Percentiles rank a stretch among this genome's conserved stretches.
These are phyloP conservation scores for Yamadazyma philogaea DNA, from an alignment of 805 yeast genomes.

Conservation along the genomic window DNA sequence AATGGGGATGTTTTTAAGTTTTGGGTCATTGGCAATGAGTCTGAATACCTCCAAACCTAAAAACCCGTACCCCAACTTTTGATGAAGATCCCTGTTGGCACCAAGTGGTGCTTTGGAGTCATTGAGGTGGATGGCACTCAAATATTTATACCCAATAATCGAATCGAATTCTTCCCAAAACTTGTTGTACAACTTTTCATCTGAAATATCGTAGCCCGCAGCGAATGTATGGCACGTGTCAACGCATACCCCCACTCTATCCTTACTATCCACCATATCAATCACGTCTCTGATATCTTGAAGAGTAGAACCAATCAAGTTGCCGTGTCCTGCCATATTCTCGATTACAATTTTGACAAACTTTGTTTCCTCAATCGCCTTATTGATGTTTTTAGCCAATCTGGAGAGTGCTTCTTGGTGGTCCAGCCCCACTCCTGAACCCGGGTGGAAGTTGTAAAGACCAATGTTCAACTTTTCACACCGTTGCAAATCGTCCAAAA, in stretches of 20 bases:
- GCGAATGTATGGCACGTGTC: slow-evolving; percentile 97
- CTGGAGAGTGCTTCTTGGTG: slow-evolving; percentile 60
- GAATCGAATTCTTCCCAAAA: slow-evolving; percentile 80
- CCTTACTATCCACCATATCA: slow-evolving; percentile 71
- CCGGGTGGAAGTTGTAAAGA: slow-evolving; percentile 89
- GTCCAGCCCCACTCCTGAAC: slow-evolving; percentile 74
- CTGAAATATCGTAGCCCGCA: slow-evolving; percentile 88
- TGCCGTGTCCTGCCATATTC: slow-evolving; percentile 98
- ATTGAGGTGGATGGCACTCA: slow-evolving; percentile 81
- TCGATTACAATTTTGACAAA: slow-evolving; percentile 88
- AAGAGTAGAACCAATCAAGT: slow-evolving; percentile 76
- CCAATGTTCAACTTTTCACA: slow-evolving; percentile 87
- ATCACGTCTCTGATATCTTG: slow-evolving; percentile 77
- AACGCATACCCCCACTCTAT: slow-evolving; percentile 89
- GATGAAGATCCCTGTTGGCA: slow-evolving; percentile 89
- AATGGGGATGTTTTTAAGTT: slow-evolving; percentile 67
- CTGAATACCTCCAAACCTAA: slow-evolving; percentile 84
- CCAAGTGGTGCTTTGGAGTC: slow-evolving; percentile 94
- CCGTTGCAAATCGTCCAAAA: slow-evolving; percentile 80
- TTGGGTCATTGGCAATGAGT: slow-evolving; percentile 63
- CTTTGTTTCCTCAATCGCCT: slow-evolving; percentile 67
- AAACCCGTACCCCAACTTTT: slow-evolving; percentile 84
- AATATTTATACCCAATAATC: slow-evolving; percentile 68
- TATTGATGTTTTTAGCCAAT: slow-evolving; percentile 76
- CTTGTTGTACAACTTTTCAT: slow-evolving; percentile 49